A percentile compares a stretch with the other conserved stretches of the same genome.
Evolutionary conservation across 495 filamentous ascomycete genomes (phyloP).

Genomic region (Saxophila tyrrhenica): DNA sequence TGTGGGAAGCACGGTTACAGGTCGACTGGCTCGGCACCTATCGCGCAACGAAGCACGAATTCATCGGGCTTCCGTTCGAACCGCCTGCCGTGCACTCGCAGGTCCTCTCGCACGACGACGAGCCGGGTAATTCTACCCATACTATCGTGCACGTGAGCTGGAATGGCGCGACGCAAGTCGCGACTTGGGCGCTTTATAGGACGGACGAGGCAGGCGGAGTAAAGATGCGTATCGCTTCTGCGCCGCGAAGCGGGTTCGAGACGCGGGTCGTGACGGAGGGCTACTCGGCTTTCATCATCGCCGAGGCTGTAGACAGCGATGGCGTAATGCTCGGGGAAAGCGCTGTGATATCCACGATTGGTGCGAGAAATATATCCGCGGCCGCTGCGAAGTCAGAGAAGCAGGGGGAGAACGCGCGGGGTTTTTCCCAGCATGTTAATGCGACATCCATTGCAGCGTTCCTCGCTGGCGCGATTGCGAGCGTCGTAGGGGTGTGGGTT

Average conservation of each 20-base stretch:
- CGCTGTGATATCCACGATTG: not conserved
- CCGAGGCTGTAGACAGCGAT: not conserved
- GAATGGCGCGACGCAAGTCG: constrained; percentile 10
- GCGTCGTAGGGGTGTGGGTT: not conserved
- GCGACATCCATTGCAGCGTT: not conserved
- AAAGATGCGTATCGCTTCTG: not conserved
- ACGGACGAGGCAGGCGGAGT: not conserved
- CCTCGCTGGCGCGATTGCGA: not conserved
- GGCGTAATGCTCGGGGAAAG: not conserved
- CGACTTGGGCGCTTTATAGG: not conserved
- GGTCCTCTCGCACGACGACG: not conserved
- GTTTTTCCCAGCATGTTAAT: not conserved
- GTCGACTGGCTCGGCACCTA: constrained; percentile 1
- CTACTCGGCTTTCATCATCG: not conserved
- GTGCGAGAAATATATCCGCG: not conserved
- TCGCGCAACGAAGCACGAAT: not conserved
- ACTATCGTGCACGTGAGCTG: constrained; percentile 5
- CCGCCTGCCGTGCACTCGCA: constrained; percentile 1
- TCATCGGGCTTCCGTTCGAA: not conserved
- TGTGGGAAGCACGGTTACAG: not conserved
- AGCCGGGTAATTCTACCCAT: not conserved
- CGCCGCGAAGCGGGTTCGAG: not conserved
- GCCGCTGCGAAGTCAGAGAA: not conserved
- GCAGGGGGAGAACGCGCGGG: not conserved
- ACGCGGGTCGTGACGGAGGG: not conserved